Percentiles rank a stretch among this genome's conserved stretches.
Conservation (phyloP, 2,329 filamentous ascomycete species). For the Rachicladosporium sp. region DNA sequence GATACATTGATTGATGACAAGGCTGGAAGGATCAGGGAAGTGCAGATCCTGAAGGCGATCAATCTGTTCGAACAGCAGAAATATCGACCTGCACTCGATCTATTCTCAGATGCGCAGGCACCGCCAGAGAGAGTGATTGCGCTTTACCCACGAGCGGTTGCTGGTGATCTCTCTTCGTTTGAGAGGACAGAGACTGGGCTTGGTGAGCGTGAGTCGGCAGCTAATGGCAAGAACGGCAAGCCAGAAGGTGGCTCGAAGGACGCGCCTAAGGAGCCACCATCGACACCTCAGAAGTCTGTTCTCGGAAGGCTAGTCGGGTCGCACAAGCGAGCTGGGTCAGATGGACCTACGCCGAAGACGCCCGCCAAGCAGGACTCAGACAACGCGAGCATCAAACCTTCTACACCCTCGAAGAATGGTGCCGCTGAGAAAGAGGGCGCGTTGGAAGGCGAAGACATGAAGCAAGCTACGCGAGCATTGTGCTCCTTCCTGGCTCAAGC, state of each 20-base stretch:
- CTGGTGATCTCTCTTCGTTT: constrained; percentile 62
- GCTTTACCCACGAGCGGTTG: constrained; percentile 71
- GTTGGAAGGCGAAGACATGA: constrained; percentile 71
- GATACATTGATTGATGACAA: constrained; percentile 83
- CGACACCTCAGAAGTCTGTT: constrained; percentile 27
- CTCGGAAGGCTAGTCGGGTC: constrained; percentile 36
- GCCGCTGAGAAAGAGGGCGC: constrained; percentile 34
- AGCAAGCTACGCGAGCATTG: constrained; percentile 66
- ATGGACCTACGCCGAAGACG: constrained; percentile 48
- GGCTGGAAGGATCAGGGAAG: constrained; percentile 62
- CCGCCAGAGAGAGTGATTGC: constrained; percentile 79
- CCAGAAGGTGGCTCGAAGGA: constrained; percentile 20
- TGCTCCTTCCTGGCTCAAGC: constrained; percentile 83
- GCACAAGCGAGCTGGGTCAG: constrained; percentile 26
- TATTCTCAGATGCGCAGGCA: constrained; percentile 83
- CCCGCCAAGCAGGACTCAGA: constrained; percentile 46
- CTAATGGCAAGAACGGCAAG: constrained; percentile 21
- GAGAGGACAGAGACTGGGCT: constrained; percentile 31
- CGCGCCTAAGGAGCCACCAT: constrained; percentile 18
- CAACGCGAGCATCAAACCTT: constrained; percentile 36
- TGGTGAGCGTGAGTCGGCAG: constrained; percentile 31
- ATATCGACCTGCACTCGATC: constrained; percentile 73
- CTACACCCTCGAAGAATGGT: constrained; percentile 28
- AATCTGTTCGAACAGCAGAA: constrained; percentile 68
- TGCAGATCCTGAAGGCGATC: constrained; percentile 87